Percentiles rank a stretch among this genome's conserved stretches.
Evolutionary conservation across 345 rosid genomes (phyloP).

Genomic region (Nasturtium officinale): DNA sequence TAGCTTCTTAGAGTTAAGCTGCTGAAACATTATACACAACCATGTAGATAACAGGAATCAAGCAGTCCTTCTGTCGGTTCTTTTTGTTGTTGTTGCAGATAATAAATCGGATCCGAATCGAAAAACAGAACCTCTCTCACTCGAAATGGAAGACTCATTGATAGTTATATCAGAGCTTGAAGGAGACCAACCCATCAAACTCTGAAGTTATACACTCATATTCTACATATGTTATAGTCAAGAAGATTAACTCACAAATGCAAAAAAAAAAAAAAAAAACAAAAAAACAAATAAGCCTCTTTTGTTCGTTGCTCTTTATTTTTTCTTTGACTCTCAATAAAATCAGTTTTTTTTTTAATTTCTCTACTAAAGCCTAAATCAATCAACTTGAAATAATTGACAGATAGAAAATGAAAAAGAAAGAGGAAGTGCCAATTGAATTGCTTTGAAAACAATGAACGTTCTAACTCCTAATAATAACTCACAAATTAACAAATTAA

Average conservation of each 20-base stretch:
- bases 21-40: constrained; percentile 29
- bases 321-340: too few relatives aligned
- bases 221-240: constrained; percentile 2
- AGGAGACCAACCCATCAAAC: constrained; percentile 52
- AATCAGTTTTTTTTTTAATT: too few relatives aligned
- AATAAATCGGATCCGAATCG: constrained; percentile 79
- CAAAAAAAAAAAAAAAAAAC: too few relatives aligned
- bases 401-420: too few relatives aligned
- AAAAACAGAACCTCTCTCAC: constrained; percentile 64
- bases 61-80: constrained; percentile 56
- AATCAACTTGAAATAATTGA: too few relatives aligned
- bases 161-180: constrained; percentile 94
- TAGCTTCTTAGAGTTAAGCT: constrained; percentile 21
- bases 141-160: constrained; percentile 61
- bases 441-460: too few relatives aligned
- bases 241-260: constrained; percentile 4
- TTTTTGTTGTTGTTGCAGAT: constrained; percentile 53
- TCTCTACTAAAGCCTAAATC: too few relatives aligned
- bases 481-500: too few relatives aligned
- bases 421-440: too few relatives aligned
- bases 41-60: constrained; percentile 75
- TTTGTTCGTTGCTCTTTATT: too few relatives aligned
- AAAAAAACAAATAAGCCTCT: neutral
- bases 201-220: constrained; percentile 11
- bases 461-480: too few relatives aligned